Conservation (phyloP, 129 eudicot species). For the Gnaphalium uliginosum region DNA sequence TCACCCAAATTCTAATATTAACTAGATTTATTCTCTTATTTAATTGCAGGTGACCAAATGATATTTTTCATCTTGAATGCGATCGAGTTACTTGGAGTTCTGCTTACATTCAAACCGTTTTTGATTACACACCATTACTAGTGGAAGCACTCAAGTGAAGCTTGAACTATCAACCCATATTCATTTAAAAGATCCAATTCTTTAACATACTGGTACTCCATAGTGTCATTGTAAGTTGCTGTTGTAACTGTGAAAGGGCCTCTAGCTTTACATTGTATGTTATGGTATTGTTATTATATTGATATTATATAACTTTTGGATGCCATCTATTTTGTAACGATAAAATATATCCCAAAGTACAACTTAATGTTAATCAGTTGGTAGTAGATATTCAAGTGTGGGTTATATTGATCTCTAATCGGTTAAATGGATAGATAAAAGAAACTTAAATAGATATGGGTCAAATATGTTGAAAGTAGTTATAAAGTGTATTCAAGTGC, state of each 20-base stretch:
- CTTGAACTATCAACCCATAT: not conserved
- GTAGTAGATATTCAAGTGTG: too few species aligned
- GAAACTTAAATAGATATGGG: too few species aligned
- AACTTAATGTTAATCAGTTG: not conserved
- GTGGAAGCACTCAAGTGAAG: not conserved
- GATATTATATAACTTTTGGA: too few species aligned
- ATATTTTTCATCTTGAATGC: conserved; percentile 63
- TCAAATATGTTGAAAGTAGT: too few species aligned
- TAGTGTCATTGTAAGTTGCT: not conserved
- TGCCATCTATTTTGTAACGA: not conserved
- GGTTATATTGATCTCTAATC: too few species aligned
- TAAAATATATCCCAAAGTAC: not conserved
- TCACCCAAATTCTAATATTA: too few species aligned
- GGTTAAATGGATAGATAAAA: too few species aligned
- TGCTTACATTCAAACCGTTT: conserved; percentile 69
- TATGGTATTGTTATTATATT: not conserved
- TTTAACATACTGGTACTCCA: not conserved
- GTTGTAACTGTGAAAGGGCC: conserved; percentile 4
- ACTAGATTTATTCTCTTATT: not conserved
- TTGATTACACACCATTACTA: conserved; percentile 42
- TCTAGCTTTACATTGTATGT: conserved; percentile 8
- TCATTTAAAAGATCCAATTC: not conserved
- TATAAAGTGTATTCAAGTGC: too few species aligned
- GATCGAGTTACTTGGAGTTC: conserved; percentile 51
- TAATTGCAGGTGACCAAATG: conserved; percentile 59